These are phyloP conservation scores for Sporothrix euskadiensis DNA, from an alignment of 2,329 filamentous ascomycete species.

Conservation along the genomic window DNA sequence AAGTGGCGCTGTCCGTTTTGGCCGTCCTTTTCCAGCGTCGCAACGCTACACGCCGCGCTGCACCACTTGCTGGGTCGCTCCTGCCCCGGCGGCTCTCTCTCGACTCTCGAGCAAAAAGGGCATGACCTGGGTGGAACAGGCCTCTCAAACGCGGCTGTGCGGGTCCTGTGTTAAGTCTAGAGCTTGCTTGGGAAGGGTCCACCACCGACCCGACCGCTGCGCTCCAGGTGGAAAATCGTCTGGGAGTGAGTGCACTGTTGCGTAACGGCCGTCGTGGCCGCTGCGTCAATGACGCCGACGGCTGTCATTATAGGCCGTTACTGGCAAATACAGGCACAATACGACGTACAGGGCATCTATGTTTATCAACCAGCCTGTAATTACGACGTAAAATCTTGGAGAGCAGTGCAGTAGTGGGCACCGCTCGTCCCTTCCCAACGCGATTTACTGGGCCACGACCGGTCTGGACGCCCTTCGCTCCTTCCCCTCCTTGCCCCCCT, in stretches of 20 bases:
- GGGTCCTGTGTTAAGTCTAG: not conserved
- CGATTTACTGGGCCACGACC: not conserved
- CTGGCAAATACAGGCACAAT: not conserved
- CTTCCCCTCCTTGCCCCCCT: conserved; percentile 24
- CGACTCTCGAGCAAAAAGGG: not conserved
- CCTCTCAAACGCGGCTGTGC: conserved; percentile 20
- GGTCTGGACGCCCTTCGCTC: conserved; percentile 19
- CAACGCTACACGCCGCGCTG: conserved; percentile 1
- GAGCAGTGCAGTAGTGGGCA: not conserved
- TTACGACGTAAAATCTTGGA: not conserved
- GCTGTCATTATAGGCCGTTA: too few species aligned
- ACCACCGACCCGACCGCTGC: conserved; percentile 9
- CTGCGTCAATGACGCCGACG: not conserved
- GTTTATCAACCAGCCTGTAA: not conserved
- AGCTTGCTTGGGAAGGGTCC: not conserved
- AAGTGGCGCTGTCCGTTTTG: not conserved
- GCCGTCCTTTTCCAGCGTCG: not conserved
- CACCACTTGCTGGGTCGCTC: not conserved
- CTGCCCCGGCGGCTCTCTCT: conserved; percentile 6
- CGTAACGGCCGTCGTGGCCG: conserved; percentile 1
- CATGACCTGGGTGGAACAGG: conserved; percentile 10
- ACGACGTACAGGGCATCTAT: not conserved
- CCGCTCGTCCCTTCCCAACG: conserved; percentile 9
- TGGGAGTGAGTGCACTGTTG: not conserved
- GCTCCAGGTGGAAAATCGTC: conserved; percentile 3